Evolutionary conservation across 257 asterid genomes (phyloP), one percentile per base, ranked within the genome.

Genomic region (Misopates orontium): DNA sequence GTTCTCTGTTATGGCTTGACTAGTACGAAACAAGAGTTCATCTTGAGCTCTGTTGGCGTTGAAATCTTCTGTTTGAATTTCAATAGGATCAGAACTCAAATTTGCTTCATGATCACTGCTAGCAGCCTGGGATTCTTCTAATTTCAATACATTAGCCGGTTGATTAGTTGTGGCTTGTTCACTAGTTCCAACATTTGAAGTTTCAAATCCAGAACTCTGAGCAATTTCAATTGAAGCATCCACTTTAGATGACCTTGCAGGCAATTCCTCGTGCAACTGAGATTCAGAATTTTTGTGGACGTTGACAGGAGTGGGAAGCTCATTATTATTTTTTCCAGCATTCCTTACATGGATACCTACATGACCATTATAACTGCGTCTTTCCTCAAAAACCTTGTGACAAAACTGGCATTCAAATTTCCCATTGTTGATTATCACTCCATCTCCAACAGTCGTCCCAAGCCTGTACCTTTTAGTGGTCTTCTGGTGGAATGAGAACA

Each of bases 341-440:
- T 75, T 86, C 77, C 95, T 86, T 73, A 86, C 96, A 64, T 93
- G 97, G 71, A 76, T 81, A 19, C 94, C 97, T 15, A 93, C 99
- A 75, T 87, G 99, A 47, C 92, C 96, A 78, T 74, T 84, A 75
- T 90, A 93, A 71, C 89, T 83, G 47, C 88, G 88, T 77, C 85
- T 77, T 76, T 92, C 98, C 10, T 80, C 71, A 72, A 92, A 92
- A 56, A 89, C 84, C 83, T 89, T 87, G 82, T 92, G 97, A 77
- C 98, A 89, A 79, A 87, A 85, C 71, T 89, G 97, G 78, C 98
- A 89, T 77, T 89, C 96, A 50, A 75, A 93, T 77, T 88, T 86
- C 50, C 97, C 96, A 70, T 88, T 95, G 80, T 62, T 86, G 51
- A 86, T 80, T 54, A 94, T 86, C 64, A 87, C 95, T 23, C 95